Conservation (phyloP, 2,329 filamentous ascomycete species). For the Trichophyton rubrum region DNA sequence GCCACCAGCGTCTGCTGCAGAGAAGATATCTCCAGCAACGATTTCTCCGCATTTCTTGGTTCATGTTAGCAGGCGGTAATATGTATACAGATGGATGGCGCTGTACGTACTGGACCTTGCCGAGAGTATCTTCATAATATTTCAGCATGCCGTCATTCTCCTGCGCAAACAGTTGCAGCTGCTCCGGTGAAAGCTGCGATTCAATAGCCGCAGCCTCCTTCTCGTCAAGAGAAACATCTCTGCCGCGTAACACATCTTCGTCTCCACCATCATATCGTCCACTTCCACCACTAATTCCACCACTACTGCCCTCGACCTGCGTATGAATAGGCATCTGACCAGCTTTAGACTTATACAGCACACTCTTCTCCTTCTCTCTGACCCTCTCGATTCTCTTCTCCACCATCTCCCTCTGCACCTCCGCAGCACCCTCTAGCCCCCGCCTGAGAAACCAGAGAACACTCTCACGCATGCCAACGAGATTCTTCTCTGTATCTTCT, state of each 20-base stretch:
- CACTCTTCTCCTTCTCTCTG: constrained; percentile 77
- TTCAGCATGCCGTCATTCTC: constrained; percentile 88
- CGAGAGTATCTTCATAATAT: constrained; percentile 85
- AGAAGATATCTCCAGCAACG: constrained; percentile 81
- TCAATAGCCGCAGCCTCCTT: constrained; percentile 32
- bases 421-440: constrained; percentile 61
- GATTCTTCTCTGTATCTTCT: constrained; percentile 55
- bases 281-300: constrained; percentile 12
- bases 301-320: constrained; percentile 2
- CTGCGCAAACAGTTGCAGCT: constrained; percentile 83
- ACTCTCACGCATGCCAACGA: constrained; percentile 63
- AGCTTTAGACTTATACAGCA: constrained; percentile 54
- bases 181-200: constrained; percentile 61
- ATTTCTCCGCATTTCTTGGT: constrained; percentile 70
- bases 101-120: constrained; percentile 71
- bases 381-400: constrained; percentile 74
- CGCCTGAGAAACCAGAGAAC: constrained; percentile 72
- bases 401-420: constrained; percentile 82
- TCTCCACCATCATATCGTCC: constrained; percentile 19
- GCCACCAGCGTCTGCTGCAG: constrained; percentile 78
- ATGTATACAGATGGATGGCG: background rate
- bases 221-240: constrained; percentile 19
- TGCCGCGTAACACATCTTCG: constrained; percentile 18
- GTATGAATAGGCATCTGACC: constrained; percentile 4
- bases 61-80: background rate